Conservation (phyloP, 2,329 filamentous ascomycete genomes). For the Fusarium sublunatum region DNA sequence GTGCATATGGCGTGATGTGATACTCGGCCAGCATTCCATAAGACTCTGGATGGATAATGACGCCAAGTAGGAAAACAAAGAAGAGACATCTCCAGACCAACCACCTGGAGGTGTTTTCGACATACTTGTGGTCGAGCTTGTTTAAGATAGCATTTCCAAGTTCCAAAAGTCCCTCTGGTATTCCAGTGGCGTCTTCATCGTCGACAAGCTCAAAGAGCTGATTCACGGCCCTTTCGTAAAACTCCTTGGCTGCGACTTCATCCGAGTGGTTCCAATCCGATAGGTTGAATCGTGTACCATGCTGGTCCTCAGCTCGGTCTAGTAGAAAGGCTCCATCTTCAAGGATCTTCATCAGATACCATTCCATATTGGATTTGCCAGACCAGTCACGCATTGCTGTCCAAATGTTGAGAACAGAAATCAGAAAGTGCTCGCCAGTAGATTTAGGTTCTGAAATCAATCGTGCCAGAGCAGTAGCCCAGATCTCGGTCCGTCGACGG, state of each 20-base stretch:
- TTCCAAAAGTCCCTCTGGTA: slow-evolving; percentile 86
- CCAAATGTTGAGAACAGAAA: slow-evolving; percentile 89
- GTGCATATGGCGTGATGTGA: slow-evolving; percentile 89
- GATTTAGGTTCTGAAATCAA: slow-evolving; percentile 82
- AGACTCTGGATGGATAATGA: slow-evolving; percentile 89
- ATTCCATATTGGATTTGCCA: slow-evolving; percentile 88
- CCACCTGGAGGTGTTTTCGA: slow-evolving; percentile 82
- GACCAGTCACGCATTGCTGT: slow-evolving; percentile 89
- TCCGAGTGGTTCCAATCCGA: slow-evolving; percentile 81
- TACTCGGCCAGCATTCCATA: slow-evolving; percentile 85
- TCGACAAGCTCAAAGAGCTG: slow-evolving; percentile 88
- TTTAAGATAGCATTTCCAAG: slow-evolving; percentile 85
- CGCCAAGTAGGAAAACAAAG: slow-evolving; percentile 83
- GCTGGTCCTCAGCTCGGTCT: slow-evolving; percentile 84
- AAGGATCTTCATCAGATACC: slow-evolving; percentile 93
- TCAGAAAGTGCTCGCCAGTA: slow-evolving; percentile 82
- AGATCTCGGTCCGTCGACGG: slow-evolving; percentile 81
- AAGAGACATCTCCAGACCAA: slow-evolving; percentile 94
- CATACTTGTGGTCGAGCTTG: slow-evolving; percentile 77
- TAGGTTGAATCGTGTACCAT: slow-evolving; percentile 76
- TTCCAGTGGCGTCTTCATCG: slow-evolving; percentile 83
- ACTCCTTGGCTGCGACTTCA: slow-evolving; percentile 84
- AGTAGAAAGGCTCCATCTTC: slow-evolving; percentile 92
- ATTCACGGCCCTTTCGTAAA: slow-evolving; percentile 84
- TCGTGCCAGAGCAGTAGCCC: slow-evolving; percentile 87